Evolutionary conservation across 306 rosid genomes (phyloP), one percentile per base, ranked within the genome.

Genomic region (Delonix regia): DNA sequence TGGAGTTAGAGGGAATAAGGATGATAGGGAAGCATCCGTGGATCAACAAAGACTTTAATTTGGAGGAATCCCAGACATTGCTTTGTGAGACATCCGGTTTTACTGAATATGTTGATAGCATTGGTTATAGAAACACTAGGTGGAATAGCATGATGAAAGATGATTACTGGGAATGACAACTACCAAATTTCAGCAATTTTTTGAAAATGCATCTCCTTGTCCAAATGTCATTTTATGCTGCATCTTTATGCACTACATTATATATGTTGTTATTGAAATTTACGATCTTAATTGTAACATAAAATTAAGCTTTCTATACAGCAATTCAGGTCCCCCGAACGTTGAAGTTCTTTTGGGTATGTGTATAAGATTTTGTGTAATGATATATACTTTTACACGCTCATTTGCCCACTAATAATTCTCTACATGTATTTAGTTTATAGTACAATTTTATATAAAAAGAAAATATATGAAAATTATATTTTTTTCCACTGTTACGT

Each of bases 1-100:
- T 79, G 80, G 83, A 85, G 61, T 69, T 85, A 28, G 88, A 88
- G 28, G 70, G 85, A 28, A 59, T 83, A 42, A 81, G 69, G 71
- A 18, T 47, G 42, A 53, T 34, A 52, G 73, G 33, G 53, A 64
- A 62, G 24, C 80, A 73, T 15, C 78, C 81, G 4, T 67, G 78
- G 86, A 52, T 15, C 45, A 22, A 41, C 6, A 21, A 6, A n/a
- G 53, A 81, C 18, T 0, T n/a, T 1, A 51, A 49, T 2, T 0
- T 10, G 4, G 77, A 75, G 53, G 86, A 81, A 76, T 59, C 57
- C 15, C 49, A 62, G 15, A 1, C 36, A 22, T 34, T 73, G 66
- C 76, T 73, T 51, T 41, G 5, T 21, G 39, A 25, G 27, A 52
- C 48, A 15, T 6, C 79, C 5, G 25, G 34, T 18, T 18, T 25